Evolutionary conservation across 768 basidiomycete genomes (phyloP).

Genomic region (Floccularia luteovirens): DNA sequence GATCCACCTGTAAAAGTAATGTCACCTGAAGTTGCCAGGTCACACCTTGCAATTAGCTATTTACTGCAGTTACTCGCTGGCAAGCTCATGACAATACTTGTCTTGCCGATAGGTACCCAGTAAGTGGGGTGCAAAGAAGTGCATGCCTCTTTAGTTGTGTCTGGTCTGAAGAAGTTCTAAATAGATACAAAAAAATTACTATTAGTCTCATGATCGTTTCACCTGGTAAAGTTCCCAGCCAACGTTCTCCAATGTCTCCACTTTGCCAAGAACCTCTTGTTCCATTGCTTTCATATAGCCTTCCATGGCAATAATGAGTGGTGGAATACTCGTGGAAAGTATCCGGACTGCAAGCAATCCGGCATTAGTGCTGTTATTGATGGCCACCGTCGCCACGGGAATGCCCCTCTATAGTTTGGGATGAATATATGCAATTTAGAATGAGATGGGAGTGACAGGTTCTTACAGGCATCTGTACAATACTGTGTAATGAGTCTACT

Average conservation of each 20-base stretch:
- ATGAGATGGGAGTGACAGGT: constrained; percentile 2
- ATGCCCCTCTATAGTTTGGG: constrained; percentile 67
- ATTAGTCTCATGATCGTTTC: too few relatives aligned
- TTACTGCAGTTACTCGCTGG: too few relatives aligned
- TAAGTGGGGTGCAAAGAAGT: too few relatives aligned
- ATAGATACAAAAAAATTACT: too few relatives aligned
- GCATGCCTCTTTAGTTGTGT: too few relatives aligned
- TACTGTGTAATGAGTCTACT: constrained; percentile 94
- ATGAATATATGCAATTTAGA: constrained; percentile 1
- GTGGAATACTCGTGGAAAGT: constrained; percentile 68
- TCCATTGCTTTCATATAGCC: constrained; percentile 63
- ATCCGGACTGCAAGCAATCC: constrained; percentile 88
- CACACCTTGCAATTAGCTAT: too few relatives aligned
- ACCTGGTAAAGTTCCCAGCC: constrained; percentile 86
- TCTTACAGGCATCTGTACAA: constrained; percentile 98
- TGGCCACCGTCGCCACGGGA: constrained; percentile 95
- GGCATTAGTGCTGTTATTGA: constrained; percentile 92
- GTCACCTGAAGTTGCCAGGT: too few relatives aligned
- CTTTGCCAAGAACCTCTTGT: constrained; percentile 72
- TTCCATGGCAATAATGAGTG: constrained; percentile 60
- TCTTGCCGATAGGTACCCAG: too few relatives aligned
- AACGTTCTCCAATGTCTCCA: constrained; percentile 62
- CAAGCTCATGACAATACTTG: too few relatives aligned
- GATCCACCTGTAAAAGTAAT: too few relatives aligned
- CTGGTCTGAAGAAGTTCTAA: too few relatives aligned